A percentile compares a stretch with the other conserved stretches of the same genome.
Conservation (phyloP, 768 basidiomycete genomes). For the Macrolepiota fuliginosa region DNA sequence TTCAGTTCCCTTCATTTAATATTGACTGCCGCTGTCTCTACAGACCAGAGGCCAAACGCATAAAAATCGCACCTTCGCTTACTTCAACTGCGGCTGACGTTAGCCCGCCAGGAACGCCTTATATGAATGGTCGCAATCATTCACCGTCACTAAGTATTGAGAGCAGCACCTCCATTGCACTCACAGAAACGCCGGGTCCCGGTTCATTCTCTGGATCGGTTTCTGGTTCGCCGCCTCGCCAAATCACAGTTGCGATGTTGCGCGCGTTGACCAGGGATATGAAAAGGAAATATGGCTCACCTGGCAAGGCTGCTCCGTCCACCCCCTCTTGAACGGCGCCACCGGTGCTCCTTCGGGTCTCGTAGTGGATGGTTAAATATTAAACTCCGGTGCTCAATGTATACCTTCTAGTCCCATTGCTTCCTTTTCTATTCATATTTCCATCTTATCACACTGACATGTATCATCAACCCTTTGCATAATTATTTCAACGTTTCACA, state of each 20-base stretch:
- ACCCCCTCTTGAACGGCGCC: not conserved
- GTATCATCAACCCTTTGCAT: not conserved
- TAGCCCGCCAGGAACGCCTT: slow-evolving; percentile 10
- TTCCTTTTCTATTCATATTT: not conserved
- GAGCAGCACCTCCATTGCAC: slow-evolving; percentile 8
- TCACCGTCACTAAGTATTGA: slow-evolving; percentile 12
- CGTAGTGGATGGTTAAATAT: not conserved
- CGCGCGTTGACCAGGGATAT: slow-evolving; percentile 55
- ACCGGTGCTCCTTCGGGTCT: too few relatives aligned
- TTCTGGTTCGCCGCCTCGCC: slow-evolving; percentile 35
- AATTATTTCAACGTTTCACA: not conserved
- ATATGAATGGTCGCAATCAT: slow-evolving; percentile 11
- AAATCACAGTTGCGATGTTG: slow-evolving; percentile 65
- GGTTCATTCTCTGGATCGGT: slow-evolving; percentile 37
- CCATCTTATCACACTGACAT: not conserved
- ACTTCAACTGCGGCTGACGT: not conserved
- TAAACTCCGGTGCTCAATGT: not conserved
- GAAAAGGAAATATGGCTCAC: slow-evolving; percentile 40
- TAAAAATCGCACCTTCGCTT: not conserved
- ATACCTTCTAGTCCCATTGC: not conserved
- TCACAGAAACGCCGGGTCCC: not conserved
- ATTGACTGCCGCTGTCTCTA: not conserved
- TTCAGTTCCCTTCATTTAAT: not conserved
- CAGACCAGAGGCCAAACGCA: slow-evolving; percentile 16
- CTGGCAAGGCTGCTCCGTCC: not conserved